Percentiles rank a stretch among this genome's conserved stretches.
Conservation (phyloP, 352 stramenopile genomes). For the Phytopythium oedochilum region DNA sequence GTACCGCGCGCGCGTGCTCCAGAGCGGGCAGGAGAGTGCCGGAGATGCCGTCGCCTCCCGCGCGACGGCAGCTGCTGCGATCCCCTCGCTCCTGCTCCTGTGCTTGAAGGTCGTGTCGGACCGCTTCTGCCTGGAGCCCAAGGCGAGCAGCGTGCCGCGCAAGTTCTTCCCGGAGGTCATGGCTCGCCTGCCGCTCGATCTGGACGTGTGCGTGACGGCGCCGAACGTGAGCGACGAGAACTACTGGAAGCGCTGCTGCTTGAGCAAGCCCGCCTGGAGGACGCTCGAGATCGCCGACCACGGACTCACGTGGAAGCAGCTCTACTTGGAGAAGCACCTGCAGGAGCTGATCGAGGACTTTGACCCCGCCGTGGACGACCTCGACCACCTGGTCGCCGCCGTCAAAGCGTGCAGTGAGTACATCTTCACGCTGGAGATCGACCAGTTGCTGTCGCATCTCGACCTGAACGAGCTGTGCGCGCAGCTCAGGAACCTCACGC, state of each 20-base stretch:
- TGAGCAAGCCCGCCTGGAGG: conserved; percentile 82
- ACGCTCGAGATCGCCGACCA: conserved; percentile 90
- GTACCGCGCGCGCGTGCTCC: conserved; percentile 60
- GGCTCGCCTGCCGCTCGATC: conserved; percentile 67
- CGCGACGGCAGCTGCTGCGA: background rate
- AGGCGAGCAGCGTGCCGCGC: conserved; percentile 64
- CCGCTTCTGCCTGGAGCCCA: conserved; percentile 61
- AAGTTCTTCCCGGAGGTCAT: conserved; percentile 85
- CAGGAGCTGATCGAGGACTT: conserved; percentile 81
- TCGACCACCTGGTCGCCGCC: conserved; percentile 60
- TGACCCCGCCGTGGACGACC: conserved; percentile 41
- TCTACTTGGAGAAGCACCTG: conserved; percentile 82
- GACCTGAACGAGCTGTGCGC: conserved; percentile 85
- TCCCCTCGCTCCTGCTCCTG: conserved; percentile 63
- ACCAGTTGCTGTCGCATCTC: conserved; percentile 87
- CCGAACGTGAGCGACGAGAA: conserved; percentile 90
- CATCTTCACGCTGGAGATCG: conserved; percentile 88
- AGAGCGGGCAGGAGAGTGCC: conserved; percentile 16
- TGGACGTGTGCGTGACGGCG: conserved; percentile 75
- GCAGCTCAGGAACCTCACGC: conserved; percentile 87
- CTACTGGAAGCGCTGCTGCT: conserved; percentile 92
- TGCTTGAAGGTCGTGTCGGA: conserved; percentile 80
- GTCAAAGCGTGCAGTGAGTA: conserved; percentile 81
- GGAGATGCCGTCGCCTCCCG: conserved; percentile 15
- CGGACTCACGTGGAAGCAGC: conserved; percentile 92